Percentiles rank a stretch among this genome's conserved stretches.
phyloP scores from a whole-genome alignment of 495 filamentous ascomycete species.

The Aspergillus avenaceus region DNA sequence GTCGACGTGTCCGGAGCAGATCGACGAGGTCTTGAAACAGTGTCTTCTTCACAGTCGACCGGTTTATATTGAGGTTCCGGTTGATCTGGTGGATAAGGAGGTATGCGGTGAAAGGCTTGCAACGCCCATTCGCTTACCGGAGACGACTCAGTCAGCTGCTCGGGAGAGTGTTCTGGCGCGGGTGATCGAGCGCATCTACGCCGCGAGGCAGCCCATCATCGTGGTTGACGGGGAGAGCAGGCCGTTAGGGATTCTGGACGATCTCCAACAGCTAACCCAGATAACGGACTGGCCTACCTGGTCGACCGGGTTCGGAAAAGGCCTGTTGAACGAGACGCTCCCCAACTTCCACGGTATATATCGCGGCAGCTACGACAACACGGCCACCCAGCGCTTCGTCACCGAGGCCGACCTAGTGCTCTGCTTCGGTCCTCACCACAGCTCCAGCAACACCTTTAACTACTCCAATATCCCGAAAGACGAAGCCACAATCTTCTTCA shows the following conservation, averaged over 20 bases:
- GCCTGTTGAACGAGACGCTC: constrained; percentile 25
- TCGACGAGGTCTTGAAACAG: constrained; percentile 31
- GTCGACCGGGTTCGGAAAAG: constrained; percentile 27
- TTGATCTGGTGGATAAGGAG: constrained; percentile 30
- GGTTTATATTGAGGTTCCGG: constrained; percentile 36
- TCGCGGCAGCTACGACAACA: neutral
- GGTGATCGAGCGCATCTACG: constrained; percentile 21
- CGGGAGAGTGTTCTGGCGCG: constrained; percentile 1
- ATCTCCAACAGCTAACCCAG: constrained; percentile 19
- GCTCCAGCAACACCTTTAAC: constrained; percentile 24
- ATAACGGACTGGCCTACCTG: constrained; percentile 25
- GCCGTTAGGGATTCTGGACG: constrained; percentile 11
- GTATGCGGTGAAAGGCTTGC: constrained; percentile 6
- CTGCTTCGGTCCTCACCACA: constrained; percentile 22
- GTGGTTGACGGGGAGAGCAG: constrained; percentile 28
- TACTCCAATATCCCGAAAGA: constrained; percentile 15
- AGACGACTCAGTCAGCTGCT: neutral
- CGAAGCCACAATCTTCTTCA: constrained; percentile 13
- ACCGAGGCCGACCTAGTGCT: constrained; percentile 26
- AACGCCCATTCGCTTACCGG: neutral
- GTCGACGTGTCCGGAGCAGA: constrained; percentile 22
- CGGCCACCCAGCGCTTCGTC: constrained; percentile 6
- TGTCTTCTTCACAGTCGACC: constrained; percentile 32
- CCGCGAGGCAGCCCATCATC: constrained; percentile 25
- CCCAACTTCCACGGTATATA: constrained; percentile 31